A percentile compares a stretch with the other conserved stretches of the same genome.
phyloP scores from a whole-genome alignment of 2,329 filamentous ascomycete species.

The Alternaria brassicae region DNA sequence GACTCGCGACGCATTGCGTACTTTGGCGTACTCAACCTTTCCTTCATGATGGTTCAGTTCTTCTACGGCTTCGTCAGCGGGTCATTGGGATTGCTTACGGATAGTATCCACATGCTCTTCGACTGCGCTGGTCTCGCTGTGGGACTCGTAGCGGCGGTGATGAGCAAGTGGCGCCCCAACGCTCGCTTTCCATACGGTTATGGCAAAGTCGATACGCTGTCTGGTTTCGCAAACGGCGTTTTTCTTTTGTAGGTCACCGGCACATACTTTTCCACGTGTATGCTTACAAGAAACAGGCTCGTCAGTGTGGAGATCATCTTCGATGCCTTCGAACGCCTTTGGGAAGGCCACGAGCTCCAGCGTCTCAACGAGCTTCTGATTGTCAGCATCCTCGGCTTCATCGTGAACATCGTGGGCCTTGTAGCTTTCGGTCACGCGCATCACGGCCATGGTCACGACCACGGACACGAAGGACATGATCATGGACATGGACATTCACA shows the following conservation, averaged over 20 bases:
- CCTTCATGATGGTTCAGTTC: constrained; percentile 92
- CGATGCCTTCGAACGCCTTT: constrained; percentile 87
- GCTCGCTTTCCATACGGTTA: constrained; percentile 91
- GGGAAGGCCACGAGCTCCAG: constrained; percentile 83
- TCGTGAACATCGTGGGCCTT: constrained; percentile 92
- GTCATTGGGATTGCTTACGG: constrained; percentile 91
- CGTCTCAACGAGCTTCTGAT: constrained; percentile 85
- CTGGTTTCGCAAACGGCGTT: constrained; percentile 94
- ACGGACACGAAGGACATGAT: constrained; percentile 43
- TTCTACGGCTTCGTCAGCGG: constrained; percentile 94
- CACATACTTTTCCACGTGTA: background rate
- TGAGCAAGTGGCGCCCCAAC: constrained; percentile 95
- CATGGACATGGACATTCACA: constrained; percentile 58
- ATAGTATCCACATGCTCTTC: constrained; percentile 99
- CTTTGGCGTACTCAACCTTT: constrained; percentile 92
- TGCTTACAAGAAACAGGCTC: constrained; percentile 61
- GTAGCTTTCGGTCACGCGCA: constrained; percentile 74
- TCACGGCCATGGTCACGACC: constrained; percentile 61
- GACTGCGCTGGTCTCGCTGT: constrained; percentile 93
- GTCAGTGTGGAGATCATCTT: constrained; percentile 96
- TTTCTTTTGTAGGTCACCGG: constrained; percentile 76
- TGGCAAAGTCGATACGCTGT: constrained; percentile 94
- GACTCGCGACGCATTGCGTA: constrained; percentile 97
- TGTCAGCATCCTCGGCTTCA: constrained; percentile 83
- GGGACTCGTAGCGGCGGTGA: constrained; percentile 87